These are phyloP conservation scores for Corylus avellana DNA, from an alignment of 306 rosid species.

Conservation along the genomic window DNA sequence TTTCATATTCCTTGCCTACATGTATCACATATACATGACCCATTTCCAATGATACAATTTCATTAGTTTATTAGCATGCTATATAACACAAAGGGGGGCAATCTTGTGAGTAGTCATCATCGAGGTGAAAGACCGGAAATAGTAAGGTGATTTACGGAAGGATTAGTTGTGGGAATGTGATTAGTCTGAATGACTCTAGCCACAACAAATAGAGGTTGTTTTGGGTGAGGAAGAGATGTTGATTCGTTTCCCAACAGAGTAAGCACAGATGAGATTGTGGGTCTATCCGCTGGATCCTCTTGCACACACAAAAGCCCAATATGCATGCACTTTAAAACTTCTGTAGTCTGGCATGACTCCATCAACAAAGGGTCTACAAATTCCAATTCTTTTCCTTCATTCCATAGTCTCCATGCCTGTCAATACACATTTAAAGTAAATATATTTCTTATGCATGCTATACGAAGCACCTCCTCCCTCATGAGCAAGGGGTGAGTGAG, in stretches of 20 bases:
- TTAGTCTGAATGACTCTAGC: slow-evolving; percentile 15
- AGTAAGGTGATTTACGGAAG: slow-evolving; percentile 20
- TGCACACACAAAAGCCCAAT: slow-evolving; percentile 63
- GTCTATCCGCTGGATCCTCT: slow-evolving; percentile 53
- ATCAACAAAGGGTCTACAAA: slow-evolving; percentile 43
- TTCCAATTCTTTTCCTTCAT: slow-evolving; percentile 42
- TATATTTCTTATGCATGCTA: background rate
- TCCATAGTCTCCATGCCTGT: slow-evolving; percentile 57
- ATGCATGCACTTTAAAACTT: slow-evolving; percentile 42
- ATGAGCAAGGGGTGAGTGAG: no score
- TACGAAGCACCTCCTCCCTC: no score
- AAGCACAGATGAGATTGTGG: slow-evolving; percentile 49
- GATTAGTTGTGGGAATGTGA: slow-evolving; percentile 16
- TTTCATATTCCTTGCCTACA: no score
- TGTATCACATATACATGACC: no score
- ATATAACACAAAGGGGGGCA: background rate
- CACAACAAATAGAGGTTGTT: slow-evolving; percentile 43
- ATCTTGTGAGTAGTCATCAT: background rate
- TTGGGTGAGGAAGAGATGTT: slow-evolving; percentile 45
- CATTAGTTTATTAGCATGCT: background rate
- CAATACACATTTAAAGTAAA: no score
- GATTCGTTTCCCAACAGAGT: slow-evolving; percentile 40
- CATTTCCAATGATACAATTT: background rate
- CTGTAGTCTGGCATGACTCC: slow-evolving; percentile 21
- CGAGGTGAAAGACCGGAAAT: slow-evolving; percentile 30